These are phyloP conservation scores for Blastobotrys malaysiensis DNA, from an alignment of 1,139 yeast species.

Conservation along the genomic window DNA sequence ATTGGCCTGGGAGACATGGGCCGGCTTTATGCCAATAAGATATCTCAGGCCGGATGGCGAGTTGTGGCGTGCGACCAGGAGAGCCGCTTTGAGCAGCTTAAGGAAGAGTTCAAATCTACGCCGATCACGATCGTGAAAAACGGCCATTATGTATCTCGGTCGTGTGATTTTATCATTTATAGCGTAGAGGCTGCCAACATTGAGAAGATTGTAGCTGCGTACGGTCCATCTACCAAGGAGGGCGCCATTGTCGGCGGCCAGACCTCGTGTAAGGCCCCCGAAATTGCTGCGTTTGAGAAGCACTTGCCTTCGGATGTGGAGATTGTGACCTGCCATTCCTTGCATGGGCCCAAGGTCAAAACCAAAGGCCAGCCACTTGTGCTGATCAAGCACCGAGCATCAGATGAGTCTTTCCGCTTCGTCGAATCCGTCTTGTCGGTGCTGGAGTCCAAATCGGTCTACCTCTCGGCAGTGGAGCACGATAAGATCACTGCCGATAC, in stretches of 20 bases:
- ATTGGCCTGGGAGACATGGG: slow-evolving; percentile 99
- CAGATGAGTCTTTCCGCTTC: slow-evolving; percentile 49
- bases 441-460: slow-evolving; percentile 72
- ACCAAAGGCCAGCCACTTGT: slow-evolving; percentile 92
- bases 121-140: slow-evolving; percentile 53
- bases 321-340: slow-evolving; percentile 80
- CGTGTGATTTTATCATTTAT: slow-evolving; percentile 76
- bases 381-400: slow-evolving; percentile 67
- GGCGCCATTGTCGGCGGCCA: slow-evolving; percentile 98
- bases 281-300: slow-evolving; percentile 76
- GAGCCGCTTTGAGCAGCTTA: slow-evolving; percentile 49
- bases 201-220: slow-evolving; percentile 58
- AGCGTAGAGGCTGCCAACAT: slow-evolving; percentile 79
- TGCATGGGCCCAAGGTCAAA: slow-evolving; percentile 90
- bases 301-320: slow-evolving; percentile 71
- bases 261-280: slow-evolving; percentile 91
- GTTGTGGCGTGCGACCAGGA: slow-evolving; percentile 91
- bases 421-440: slow-evolving; percentile 65
- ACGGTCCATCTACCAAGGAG: slow-evolving; percentile 82
- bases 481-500: slow-evolving; percentile 96
- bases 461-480: slow-evolving; percentile 75
- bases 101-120: slow-evolving; percentile 34
- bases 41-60: slow-evolving; percentile 80
- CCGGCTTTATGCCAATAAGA: slow-evolving; percentile 67
- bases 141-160: slow-evolving; percentile 79